These are phyloP conservation scores for Beauveria bassiana DNA, from an alignment of 2,329 filamentous ascomycete genomes.

Conservation along the genomic window DNA sequence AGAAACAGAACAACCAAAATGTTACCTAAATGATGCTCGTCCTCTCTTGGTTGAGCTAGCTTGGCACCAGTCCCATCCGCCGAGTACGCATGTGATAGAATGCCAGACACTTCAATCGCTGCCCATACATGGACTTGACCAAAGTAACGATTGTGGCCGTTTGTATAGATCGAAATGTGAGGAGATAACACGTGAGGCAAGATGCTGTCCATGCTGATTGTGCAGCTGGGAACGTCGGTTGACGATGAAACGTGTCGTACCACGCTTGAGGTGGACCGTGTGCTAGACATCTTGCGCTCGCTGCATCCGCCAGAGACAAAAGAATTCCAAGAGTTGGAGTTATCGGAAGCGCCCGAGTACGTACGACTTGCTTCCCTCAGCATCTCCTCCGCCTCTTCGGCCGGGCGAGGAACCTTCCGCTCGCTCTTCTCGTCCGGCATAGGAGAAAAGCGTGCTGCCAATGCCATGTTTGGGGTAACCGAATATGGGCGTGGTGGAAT, in stretches of 20 bases:
- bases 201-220: slow-evolving; percentile 3
- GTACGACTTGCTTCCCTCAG: slow-evolving; percentile 7
- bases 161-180: slow-evolving; percentile 11
- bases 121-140: slow-evolving; percentile 13
- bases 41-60: neutral
- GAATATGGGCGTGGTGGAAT: neutral
- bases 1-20: neutral
- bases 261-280: neutral
- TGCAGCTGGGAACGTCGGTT: neutral
- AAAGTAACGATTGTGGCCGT: slow-evolving; percentile 10
- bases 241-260: neutral
- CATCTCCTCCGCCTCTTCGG: slow-evolving; percentile 2
- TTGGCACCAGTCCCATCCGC: slow-evolving; percentile 4
- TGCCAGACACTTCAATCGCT: slow-evolving; percentile 15
- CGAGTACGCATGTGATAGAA: slow-evolving; percentile 13
- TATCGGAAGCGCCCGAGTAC: neutral
- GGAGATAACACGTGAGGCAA: slow-evolving; percentile 14
- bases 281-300: neutral
- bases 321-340: slow-evolving; percentile 10
- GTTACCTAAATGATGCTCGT: slow-evolving; percentile 9
- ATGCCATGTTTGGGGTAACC: neutral
- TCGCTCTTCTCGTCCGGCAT: neutral
- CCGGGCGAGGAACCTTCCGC: neutral
- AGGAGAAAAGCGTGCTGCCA: neutral
- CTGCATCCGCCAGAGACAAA: neutral